phyloP scores from a whole-genome alignment of 2,329 filamentous ascomycete genomes.

The Blumeriella jaapii region DNA sequence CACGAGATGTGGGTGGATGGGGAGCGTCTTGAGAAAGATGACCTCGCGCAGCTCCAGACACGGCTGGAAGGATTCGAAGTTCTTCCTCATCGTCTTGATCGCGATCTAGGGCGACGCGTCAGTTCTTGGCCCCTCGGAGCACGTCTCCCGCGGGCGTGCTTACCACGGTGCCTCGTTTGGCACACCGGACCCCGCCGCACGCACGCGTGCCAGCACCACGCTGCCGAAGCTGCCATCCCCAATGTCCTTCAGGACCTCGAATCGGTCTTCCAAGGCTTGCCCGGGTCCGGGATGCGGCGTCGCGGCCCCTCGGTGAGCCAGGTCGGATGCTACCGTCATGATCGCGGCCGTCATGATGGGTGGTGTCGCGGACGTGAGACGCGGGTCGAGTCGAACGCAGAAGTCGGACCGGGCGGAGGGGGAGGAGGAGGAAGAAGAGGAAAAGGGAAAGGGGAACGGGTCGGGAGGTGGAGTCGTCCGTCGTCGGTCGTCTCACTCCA shows the following conservation, averaged over 20 bases:
- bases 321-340: conserved; percentile 71
- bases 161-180: conserved; percentile 86
- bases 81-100: conserved; percentile 99
- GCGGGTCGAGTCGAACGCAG: conserved; percentile 2
- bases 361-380: neutral
- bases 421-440: neutral
- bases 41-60: conserved; percentile 94
- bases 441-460: neutral
- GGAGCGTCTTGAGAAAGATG: conserved; percentile 85
- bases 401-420: no score
- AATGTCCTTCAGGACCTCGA: conserved; percentile 95
- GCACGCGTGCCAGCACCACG: conserved; percentile 81
- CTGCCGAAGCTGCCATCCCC: conserved; percentile 98
- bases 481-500: no score
- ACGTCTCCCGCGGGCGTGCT: conserved; percentile 29
- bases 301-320: conserved; percentile 55
- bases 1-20: conserved; percentile 83
- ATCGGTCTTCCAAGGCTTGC: conserved; percentile 76
- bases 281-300: conserved; percentile 33
- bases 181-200: conserved; percentile 83
- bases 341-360: conserved; percentile 24
- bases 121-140: conserved; percentile 9
- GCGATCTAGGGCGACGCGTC: conserved; percentile 54
- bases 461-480: no score
- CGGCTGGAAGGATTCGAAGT: conserved; percentile 80